These are phyloP conservation scores for Hericium alpestre DNA, from an alignment of 768 basidiomycete species.

Conservation along the genomic window DNA sequence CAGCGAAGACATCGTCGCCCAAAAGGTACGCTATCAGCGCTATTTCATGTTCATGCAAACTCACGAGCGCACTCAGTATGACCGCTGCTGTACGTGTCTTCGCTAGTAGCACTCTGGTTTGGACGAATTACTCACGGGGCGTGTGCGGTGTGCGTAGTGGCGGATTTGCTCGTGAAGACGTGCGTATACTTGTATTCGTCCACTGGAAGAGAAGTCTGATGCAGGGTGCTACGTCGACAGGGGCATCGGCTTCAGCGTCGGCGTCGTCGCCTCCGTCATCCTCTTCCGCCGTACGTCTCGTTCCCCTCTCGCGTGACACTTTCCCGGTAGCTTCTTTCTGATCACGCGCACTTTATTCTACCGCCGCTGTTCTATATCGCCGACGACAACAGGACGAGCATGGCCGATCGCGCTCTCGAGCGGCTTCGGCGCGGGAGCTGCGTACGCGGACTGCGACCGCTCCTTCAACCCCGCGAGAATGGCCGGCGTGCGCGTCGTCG, in stretches of 20 bases:
- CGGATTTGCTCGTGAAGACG: constrained; percentile 82
- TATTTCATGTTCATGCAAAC: neutral
- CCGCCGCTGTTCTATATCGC: neutral
- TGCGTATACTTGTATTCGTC: constrained; percentile 27
- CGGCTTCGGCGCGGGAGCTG: constrained; percentile 79
- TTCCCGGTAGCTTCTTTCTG: neutral
- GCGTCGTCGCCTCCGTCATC: constrained; percentile 82
- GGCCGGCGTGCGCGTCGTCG: constrained; percentile 70
- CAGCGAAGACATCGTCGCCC: constrained; percentile 82
- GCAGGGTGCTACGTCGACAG: constrained; percentile 26
- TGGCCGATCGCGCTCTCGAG: constrained; percentile 85
- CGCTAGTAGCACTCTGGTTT: neutral
- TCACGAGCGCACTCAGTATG: constrained; percentile 41
- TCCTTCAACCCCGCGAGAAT: constrained; percentile 87
- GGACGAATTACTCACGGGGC: constrained; percentile 1
- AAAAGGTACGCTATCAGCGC: constrained; percentile 51
- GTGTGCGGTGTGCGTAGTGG: constrained; percentile 32
- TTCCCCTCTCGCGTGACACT: neutral
- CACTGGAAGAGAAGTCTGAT: constrained; percentile 5
- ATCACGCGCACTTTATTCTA: constrained; percentile 1
- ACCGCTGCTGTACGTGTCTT: constrained; percentile 50
- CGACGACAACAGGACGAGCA: constrained; percentile 57
- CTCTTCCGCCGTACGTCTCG: constrained; percentile 78
- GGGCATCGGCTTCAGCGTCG: constrained; percentile 81
- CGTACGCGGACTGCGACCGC: constrained; percentile 87